A percentile compares a stretch with the other conserved stretches of the same genome.
Conservation (phyloP, 257 asterid species). For the Lycium barbarum region DNA sequence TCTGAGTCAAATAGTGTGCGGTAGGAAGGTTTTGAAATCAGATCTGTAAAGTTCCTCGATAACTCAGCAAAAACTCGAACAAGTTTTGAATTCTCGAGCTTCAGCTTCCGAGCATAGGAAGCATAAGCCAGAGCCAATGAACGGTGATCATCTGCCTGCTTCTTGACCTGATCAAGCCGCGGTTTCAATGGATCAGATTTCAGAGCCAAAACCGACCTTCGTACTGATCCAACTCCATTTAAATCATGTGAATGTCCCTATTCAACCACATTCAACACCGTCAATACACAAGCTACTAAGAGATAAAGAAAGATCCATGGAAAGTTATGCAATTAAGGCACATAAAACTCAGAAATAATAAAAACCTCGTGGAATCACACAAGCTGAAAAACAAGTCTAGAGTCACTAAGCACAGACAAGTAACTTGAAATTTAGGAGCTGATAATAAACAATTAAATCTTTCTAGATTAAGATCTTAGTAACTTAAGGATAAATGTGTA, state of each 20-base stretch:
- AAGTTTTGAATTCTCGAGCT: slow-evolving; percentile 76
- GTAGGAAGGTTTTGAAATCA: slow-evolving; percentile 61
- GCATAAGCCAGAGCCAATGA: slow-evolving; percentile 67
- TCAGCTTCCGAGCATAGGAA: slow-evolving; percentile 75
- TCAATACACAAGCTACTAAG: slow-evolving; percentile 28
- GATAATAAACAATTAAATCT: background rate
- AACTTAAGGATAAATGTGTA: background rate
- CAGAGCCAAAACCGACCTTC: slow-evolving; percentile 65
- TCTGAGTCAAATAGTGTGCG: slow-evolving; percentile 53
- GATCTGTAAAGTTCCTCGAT: slow-evolving; percentile 62
- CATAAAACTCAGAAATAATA: background rate
- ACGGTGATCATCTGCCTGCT: slow-evolving; percentile 79
- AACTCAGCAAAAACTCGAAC: slow-evolving; percentile 72
- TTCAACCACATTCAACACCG: slow-evolving; percentile 21
- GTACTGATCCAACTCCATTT: slow-evolving; percentile 40
- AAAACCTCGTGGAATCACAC: background rate
- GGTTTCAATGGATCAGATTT: slow-evolving; percentile 80
- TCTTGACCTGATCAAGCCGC: slow-evolving; percentile 72
- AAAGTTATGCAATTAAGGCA: background rate
- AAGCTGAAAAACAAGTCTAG: background rate
- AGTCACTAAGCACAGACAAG: background rate
- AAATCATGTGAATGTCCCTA: slow-evolving; percentile 53
- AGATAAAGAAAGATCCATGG: slow-evolving; percentile 2
- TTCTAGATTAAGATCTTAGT: background rate
- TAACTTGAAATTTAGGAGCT: background rate